Evolutionary conservation across 495 filamentous ascomycete species (phyloP), one percentile per base, ranked within the genome.

Genomic region (Penicillium angulare): DNA sequence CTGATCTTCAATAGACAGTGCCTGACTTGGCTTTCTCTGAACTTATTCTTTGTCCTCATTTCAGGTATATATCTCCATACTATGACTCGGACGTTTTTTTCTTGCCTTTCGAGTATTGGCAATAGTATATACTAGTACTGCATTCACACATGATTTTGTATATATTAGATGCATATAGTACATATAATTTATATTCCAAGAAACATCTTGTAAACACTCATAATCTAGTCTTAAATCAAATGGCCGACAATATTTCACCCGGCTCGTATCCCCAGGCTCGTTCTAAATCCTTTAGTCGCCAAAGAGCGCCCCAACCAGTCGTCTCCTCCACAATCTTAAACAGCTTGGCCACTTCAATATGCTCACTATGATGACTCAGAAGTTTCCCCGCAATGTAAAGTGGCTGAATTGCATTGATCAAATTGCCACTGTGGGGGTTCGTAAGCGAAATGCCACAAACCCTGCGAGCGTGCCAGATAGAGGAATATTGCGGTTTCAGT

Each of bases 371-470:
- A 42, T 76, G 70, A 36, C 64, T 75, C 22, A 75, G 55, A 16
- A 72, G 43, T 46, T 60, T 66, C 7, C 73, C 73, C 2, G 73
- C 73, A 48, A 76, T 65, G 48, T 66, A 76, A n/a, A 75, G 56
- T 21, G 73, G 72, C 52, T 76, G 73, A 26, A 76, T 71, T 23
- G 70, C 70, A 55, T 76, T 76, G 23, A 67, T 76, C 47, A 72
- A 55, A 43, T 69, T 69, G 6, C 72, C 72, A 47, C 63, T 57
- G 39, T 76, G 73, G 7, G 65, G 64, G 52, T 76, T 76, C 18
- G 68, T 68, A 27, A 67, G 44, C 3, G 73, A 76, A 18, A 76
- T 76, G 0, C 69, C 73, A 50, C 71, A 74, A 6, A 75, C 69
- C n/a, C 67, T 53, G n/a, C 64, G 57, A 0, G 73, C 72, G 58